Percentiles rank a stretch among this genome's conserved stretches.
Evolutionary conservation across 148 eudicot genomes (phyloP).

Genomic region (Mesembryanthemum crystallinum): DNA sequence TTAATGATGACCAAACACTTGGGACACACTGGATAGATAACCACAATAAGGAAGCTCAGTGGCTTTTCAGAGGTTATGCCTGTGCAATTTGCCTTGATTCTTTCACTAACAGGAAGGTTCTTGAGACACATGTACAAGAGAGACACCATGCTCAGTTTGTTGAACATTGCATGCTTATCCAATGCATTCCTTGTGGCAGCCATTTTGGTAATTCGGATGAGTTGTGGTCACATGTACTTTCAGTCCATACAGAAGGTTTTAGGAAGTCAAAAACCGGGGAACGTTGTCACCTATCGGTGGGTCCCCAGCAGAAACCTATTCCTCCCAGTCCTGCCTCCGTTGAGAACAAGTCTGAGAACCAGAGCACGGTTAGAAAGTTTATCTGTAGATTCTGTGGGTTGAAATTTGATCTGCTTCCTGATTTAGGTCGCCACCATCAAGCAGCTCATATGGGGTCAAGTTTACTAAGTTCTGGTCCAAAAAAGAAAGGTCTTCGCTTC

Average conservation of each 20-base stretch:
- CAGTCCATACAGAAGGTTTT: conserved; percentile 63
- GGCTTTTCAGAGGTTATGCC: conserved; percentile 91
- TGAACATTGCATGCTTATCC: conserved; percentile 89
- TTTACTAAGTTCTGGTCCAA: conserved; percentile 41
- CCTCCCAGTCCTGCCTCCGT: conserved; percentile 22
- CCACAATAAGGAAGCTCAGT: conserved; percentile 94
- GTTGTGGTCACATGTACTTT: conserved; percentile 87
- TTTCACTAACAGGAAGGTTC: conserved; percentile 81
- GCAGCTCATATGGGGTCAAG: conserved; percentile 86
- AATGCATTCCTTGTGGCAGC: conserved; percentile 84
- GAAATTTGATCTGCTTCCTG: conserved; percentile 91
- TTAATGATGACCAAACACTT: conserved; percentile 59
- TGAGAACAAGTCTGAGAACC: conserved; percentile 43
- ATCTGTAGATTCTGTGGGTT: conserved; percentile 88
- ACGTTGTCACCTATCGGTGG: conserved; percentile 13
- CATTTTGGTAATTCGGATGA: conserved; percentile 82
- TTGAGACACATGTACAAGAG: conserved; percentile 90
- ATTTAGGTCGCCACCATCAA: conserved; percentile 99
- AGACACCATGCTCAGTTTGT: conserved; percentile 84
- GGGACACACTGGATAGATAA: conserved; percentile 76
- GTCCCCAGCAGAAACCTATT: conserved; percentile 34
- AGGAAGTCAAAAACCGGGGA: conserved; percentile 42
- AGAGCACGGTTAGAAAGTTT: conserved; percentile 46
- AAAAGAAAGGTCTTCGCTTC: conserved; percentile 65
- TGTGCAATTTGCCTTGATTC: conserved; percentile 98